Percentiles rank a stretch among this genome's conserved stretches.
phyloP scores from a whole-genome alignment of 1,284 basidiomycete species.

The Sutorius eximius region DNA sequence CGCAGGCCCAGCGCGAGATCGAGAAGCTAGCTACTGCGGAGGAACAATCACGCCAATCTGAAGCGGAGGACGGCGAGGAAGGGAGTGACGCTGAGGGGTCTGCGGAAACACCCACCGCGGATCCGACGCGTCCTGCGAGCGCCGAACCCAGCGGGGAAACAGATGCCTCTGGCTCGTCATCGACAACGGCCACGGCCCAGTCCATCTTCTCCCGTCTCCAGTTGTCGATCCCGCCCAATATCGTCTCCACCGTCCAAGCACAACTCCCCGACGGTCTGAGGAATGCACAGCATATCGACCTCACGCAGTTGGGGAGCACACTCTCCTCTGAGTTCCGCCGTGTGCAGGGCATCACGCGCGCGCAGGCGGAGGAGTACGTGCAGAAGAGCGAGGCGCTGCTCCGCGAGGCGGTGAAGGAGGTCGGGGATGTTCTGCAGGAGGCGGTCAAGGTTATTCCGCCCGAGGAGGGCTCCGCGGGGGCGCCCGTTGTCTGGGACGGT shows the following conservation, averaged over 20 bases:
- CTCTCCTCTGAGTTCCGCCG: constrained; percentile 71
- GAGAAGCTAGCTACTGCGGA: constrained; percentile 54
- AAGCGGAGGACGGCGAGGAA: constrained; percentile 12
- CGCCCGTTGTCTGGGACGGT: constrained; percentile 71
- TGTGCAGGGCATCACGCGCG: constrained; percentile 68
- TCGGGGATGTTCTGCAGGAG: constrained; percentile 75
- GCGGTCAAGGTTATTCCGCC: constrained; percentile 91
- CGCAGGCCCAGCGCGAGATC: constrained; percentile 81
- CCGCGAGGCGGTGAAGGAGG: constrained; percentile 68
- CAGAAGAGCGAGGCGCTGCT: constrained; percentile 75
- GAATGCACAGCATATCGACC: constrained; percentile 62
- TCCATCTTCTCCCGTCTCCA: constrained; percentile 71
- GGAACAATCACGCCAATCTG: constrained; percentile 6
- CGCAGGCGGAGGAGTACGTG: constrained; percentile 82
- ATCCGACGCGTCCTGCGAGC: constrained; percentile 27
- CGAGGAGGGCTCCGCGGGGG: constrained; percentile 43
- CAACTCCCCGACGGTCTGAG: constrained; percentile 66
- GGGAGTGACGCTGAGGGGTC: constrained; percentile 22
- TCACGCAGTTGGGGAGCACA: constrained; percentile 63
- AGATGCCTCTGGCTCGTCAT: constrained; percentile 19
- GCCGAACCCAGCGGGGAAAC: constrained; percentile 22
- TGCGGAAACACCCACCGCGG: constrained; percentile 23
- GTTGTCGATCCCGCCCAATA: constrained; percentile 66
- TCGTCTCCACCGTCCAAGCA: constrained; percentile 66
- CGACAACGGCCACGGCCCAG: constrained; percentile 37